Evolutionary conservation across 2,329 filamentous ascomycete genomes (phyloP), one percentile per base, ranked within the genome.

Genomic region (Hymenoscyphus fructigenus): DNA sequence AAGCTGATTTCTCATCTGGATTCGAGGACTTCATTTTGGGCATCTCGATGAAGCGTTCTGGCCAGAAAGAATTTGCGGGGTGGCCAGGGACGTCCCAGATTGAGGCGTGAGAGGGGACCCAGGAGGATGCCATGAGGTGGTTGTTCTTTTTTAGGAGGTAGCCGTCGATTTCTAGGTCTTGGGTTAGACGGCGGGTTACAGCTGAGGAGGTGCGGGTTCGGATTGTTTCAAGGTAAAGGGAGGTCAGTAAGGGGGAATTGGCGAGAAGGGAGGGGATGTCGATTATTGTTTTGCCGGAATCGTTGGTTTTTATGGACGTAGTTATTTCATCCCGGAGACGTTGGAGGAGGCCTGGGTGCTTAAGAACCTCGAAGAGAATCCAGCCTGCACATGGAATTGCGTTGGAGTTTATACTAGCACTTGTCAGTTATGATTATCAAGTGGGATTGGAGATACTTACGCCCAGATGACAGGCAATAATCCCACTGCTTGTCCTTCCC

Each of bases 1-100:
- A 66, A 12, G 65, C 57, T 2, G 66, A 57, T 53, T 64, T 65
- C 29, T 60, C 66, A 14, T 66, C 65, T 4, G 55, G 60, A 50
- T 69, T 41, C 15, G 50, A 50, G 6, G 63, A 47, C n/a, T 57
- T 59, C 38, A 67, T 60, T 44, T 69, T 67, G 12, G 63, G 61
- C 66, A 66, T 69, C 59, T 70, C 65, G 57, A 68, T 67, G 61
- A 66, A 67, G 15, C 69, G 60, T 29, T 61, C 63, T n/a, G 66
- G 65, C 68, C 66, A 69, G 44, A 68, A 69, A 14, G 60, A 20
- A 12, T 47, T 60, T 1, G 68, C 64, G 0, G 66, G 68, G 34
- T 68, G 66, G 2, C 65, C 63, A 1, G 62, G 61, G 2, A 65
- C 62, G 59, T 66, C 65, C 68, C 68, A 69, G 17, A 68, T 20